Base-by-base conservation (phyloP, 2,329 filamentous ascomycete genomes). In the Ceratocystis variospora region DNA sequence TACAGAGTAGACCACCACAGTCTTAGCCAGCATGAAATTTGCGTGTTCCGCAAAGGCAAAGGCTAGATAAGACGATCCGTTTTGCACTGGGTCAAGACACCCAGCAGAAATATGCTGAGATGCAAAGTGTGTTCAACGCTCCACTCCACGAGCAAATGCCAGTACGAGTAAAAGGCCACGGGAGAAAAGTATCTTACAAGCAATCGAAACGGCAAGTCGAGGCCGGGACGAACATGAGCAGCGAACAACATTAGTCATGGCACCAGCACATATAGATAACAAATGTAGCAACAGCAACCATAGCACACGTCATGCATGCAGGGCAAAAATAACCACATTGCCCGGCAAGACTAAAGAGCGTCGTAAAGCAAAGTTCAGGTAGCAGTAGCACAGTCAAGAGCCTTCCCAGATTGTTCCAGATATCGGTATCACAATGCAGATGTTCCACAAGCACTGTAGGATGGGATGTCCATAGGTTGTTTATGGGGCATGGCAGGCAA, bases 271-370 rank as follows among this genome's bases (percentile, higher is more conserved):
- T 37, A 59, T 28, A 59, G 25, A 59, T 59, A 59, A 59, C 5
- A 8, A 59, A 59, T 59, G 55, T 37, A 59, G 55, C 55, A 59
- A 59, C 55, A 37, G 55, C 55, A 59, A 25, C 37, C 55, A 59
- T 59, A 59, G 55, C 59, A 62, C 55, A 59, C 55, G 17, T 10
- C 31, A 59, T 59, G 55, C 55, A 59, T 59, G 55, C 55, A 37
- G 55, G 3, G 37, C 12, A 41, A 41, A 41, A 59, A 37, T 37
- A 28, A 19, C 55, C 55, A 37, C 55, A 37, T 59, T n/a, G 15
- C 25, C 55, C 25, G 28, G 48, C 48, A 53, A 53, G n/a, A 53
- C n/a, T 22, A 41, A 41, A 41, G 37, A 41, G 33, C 6, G 55
- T 59, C 55, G 55, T 31, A 37, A 28, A 25, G 28, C 15, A 33